Conservation (phyloP, 768 basidiomycete genomes). For the Lactarius pseudohatsudake region DNA sequence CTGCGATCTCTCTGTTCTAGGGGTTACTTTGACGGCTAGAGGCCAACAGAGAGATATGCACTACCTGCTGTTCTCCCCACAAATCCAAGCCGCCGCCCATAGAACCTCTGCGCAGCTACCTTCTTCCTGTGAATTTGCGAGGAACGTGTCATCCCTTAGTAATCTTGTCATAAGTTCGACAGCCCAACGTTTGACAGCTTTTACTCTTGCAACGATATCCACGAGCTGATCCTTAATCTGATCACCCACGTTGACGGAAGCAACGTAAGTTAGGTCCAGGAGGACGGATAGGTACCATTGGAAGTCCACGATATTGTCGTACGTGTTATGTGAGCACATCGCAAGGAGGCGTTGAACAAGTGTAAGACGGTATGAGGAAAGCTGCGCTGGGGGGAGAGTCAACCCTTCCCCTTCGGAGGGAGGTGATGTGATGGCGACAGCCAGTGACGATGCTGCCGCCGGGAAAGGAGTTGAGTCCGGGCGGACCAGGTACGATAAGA, state of each 20-base stretch:
- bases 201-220: constrained; percentile 83
- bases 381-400: constrained; percentile 57
- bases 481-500: constrained; percentile 81
- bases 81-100: constrained; percentile 96
- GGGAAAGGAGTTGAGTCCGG: constrained; percentile 52
- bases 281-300: constrained; percentile 98
- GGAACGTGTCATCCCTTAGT: constrained; percentile 72
- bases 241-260: constrained; percentile 72
- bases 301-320: constrained; percentile 87
- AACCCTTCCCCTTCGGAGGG: constrained; percentile 37
- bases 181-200: constrained; percentile 70
- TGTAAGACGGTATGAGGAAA: constrained; percentile 81
- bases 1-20: constrained; percentile 62
- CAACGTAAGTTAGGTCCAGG: constrained; percentile 86
- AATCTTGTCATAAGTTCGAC: constrained; percentile 83
- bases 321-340: constrained; percentile 83
- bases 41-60: background rate
- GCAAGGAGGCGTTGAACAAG: constrained; percentile 79
- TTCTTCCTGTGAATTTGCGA: constrained; percentile 63
- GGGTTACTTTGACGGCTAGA: background rate
- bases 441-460: constrained; percentile 53
- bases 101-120: constrained; percentile 82
- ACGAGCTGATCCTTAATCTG: constrained; percentile 83
- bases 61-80: constrained; percentile 90
- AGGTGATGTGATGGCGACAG: constrained; percentile 54